Evolutionary conservation across 2,329 filamentous ascomycete species (phyloP), one percentile per base, ranked within the genome.

Genomic region (Talaromyces sp.): DNA sequence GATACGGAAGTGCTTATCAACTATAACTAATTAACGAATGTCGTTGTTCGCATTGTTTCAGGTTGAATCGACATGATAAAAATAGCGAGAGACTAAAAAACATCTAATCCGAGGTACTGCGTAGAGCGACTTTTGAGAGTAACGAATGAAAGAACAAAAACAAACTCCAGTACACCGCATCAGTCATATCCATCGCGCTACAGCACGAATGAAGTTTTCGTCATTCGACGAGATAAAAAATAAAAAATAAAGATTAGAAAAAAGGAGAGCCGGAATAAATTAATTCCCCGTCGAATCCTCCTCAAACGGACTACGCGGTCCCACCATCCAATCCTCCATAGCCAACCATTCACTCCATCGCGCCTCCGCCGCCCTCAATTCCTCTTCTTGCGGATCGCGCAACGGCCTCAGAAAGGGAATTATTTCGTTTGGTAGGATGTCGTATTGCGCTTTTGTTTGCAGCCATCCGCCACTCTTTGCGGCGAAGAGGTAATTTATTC

Each of bases 301-400:
- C 39, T 62, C 64, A 62, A 64, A 78, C 58, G 76, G 76, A 72
- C 74, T 77, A 19, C 91, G 82, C 1, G 91, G 88, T 6, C 93
- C 93, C 19, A 97, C 82, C 93, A 97, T 96, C 94, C 94, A 98
- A 77, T 97, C 94, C 77, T 97, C 92, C 92, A 97, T 96, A 8
- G 92, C 91, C 43, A 97, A 79, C 94, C 94, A 98, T 73, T 94
- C 89, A 75, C 92, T 96, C 95, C 95, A 99, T 66, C 84, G 87
- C 63, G 85, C 84, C 78, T 98, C 94, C 0, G 93, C 93, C 22
- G 81, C 84, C 62, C 90, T 85, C 67, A 98, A 90, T 79, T 98
- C 95, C 48, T 87, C 86, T 74, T 94, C 88, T 13, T 86, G 87
- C 1, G 90, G 88, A 63, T 88, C 86, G 68, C 90, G 88, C 19